Conservation (phyloP, 768 basidiomycete genomes). For the Sutorius australiensis region DNA sequence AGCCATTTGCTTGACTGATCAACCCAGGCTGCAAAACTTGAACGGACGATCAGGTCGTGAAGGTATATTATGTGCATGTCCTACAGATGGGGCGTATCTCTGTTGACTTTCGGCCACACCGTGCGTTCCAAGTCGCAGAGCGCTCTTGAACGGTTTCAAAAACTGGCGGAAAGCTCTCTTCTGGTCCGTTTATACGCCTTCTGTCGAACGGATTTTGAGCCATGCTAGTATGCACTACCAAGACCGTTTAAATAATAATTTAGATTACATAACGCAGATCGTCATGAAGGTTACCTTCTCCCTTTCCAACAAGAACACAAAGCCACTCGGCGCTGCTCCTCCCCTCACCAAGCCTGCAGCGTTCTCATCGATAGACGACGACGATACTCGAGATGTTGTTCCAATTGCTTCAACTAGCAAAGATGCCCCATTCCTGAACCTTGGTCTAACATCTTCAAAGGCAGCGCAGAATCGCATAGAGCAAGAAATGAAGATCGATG, state of each 20-base stretch:
- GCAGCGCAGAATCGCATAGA: slow-evolving; percentile 71
- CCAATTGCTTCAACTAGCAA: slow-evolving; percentile 42
- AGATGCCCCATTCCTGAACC: slow-evolving; percentile 48
- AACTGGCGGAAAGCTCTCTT: slow-evolving; percentile 67
- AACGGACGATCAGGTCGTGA: slow-evolving; percentile 7
- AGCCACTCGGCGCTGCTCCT: slow-evolving; percentile 50
- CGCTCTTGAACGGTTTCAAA: slow-evolving; percentile 43
- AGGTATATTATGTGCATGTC: slow-evolving; percentile 20
- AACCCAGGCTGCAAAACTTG: slow-evolving; percentile 86
- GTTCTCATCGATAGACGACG: slow-evolving; percentile 64
- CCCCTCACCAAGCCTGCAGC: slow-evolving; percentile 57
- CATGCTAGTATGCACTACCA: slow-evolving; percentile 31
- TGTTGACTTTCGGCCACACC: slow-evolving; percentile 48
- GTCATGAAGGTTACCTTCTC: slow-evolving; percentile 91
- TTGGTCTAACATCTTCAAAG: slow-evolving; percentile 58
- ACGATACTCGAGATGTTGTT: slow-evolving; percentile 49
- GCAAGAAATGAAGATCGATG: slow-evolving; percentile 73
- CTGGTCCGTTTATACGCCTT: slow-evolving; percentile 87
- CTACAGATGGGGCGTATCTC: slow-evolving; percentile 88
- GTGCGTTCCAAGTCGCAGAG: slow-evolving; percentile 24
- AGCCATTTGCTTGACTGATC: slow-evolving; percentile 92
- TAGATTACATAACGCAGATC: slow-evolving; percentile 19
- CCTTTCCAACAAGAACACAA: slow-evolving; percentile 50
- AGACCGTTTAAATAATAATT: not conserved
- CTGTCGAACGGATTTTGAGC: slow-evolving; percentile 70